Base-by-base conservation (phyloP, 441 rosid species). In the Corymbia calophylla region DNA sequence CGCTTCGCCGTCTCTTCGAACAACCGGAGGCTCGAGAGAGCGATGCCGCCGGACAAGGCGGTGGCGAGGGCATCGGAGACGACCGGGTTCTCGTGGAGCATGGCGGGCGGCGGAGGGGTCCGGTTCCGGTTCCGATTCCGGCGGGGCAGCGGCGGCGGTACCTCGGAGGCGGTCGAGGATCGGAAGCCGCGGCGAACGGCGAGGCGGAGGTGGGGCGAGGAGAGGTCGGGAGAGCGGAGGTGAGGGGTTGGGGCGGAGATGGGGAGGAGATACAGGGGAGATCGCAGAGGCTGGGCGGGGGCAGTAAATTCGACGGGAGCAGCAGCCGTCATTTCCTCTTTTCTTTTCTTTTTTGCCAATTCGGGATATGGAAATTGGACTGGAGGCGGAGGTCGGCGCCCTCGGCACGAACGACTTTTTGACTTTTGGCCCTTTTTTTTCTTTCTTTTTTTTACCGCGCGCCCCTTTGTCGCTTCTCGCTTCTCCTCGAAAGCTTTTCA, bases 81-180 rank as follows among this genome's bases (percentile, higher is more conserved):
- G 7, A 96, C 87, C 18, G 97, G 95, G 39, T 93, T 90, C 29
- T 73, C 92, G 86, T 95, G 97, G 23, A 96, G 93, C 93, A 93
- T 93, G 86, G 93, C 84, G 31, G 31, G 86, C 92, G 47, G 95
- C 90, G 47, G 53, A 16, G 88, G 86, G 56, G 94, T 32, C 23
- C 8, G 56, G 94, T n/a, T 12, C 91, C 2, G 27, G 27, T 15
- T 12, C 8, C 25, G 48, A 25, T 47, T 39, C 51, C 51, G 51
- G 51, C 6, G 0, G 51, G 47, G 84, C 3, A 18, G 84, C 9
- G 49, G 27, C 29, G 62, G 47, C 47, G 25, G 19, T 2, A 9
- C 35, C 14, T 5, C 14, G 47, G 80, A 3, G 80, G 80, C 80
- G 47, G 47, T 35, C 25, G 80, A 32, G 27, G 14, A 32, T 32